Percentiles rank a stretch among this genome's conserved stretches.
These are phyloP conservation scores for Macrocystidia cucumis DNA, from an alignment of 1,284 basidiomycete genomes.

Conservation along the genomic window DNA sequence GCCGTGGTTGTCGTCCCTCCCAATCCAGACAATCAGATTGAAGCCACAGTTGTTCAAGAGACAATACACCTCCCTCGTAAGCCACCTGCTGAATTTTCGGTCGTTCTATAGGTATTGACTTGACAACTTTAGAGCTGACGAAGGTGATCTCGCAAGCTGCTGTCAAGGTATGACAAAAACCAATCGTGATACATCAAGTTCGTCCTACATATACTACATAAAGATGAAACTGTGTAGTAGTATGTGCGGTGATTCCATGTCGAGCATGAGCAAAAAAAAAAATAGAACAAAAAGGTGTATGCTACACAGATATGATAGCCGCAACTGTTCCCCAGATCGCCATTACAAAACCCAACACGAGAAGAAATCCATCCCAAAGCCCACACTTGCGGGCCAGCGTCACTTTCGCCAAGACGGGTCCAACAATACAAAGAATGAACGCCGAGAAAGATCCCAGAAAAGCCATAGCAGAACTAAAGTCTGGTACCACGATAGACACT, in stretches of 20 bases:
- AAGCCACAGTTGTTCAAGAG: conserved; percentile 91
- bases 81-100: conserved; percentile 22
- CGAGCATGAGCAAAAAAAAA: conserved; percentile 1
- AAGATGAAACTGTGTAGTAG: no score
- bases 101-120: conserved; percentile 2
- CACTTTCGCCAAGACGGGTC: conserved; percentile 64
- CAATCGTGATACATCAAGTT: no score
- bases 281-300: conserved; percentile 3
- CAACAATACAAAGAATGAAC: conserved; percentile 78
- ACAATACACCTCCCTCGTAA: conserved; percentile 82
- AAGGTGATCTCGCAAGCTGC: conserved; percentile 77
- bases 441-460: conserved; percentile 86
- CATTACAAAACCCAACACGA: conserved; percentile 56
- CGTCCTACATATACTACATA: no score
- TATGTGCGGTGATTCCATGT: no score
- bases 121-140: conserved; percentile 54
- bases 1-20: conserved; percentile 66
- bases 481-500: conserved; percentile 75
- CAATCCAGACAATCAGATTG: conserved; percentile 93
- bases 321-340: conserved; percentile 75
- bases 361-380: conserved; percentile 44
- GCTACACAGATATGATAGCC: conserved; percentile 41
- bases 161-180: conserved; percentile 16
- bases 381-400: conserved; percentile 43
- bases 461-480: conserved; percentile 87